These are phyloP conservation scores for Ceratonia siliqua DNA, from an alignment of 306 rosid genomes.

Conservation along the genomic window DNA sequence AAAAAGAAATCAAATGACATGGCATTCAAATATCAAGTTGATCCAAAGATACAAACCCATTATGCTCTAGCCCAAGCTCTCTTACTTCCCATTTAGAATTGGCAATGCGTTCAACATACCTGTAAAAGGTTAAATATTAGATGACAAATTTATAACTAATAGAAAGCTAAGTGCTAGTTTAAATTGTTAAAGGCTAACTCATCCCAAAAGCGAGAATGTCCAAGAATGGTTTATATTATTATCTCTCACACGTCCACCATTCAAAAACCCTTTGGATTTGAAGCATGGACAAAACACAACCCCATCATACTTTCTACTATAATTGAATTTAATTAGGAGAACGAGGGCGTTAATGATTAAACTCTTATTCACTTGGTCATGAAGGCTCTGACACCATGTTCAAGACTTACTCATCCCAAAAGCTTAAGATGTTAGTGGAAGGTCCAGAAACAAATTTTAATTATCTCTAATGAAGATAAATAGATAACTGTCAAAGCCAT, in stretches of 20 bases:
- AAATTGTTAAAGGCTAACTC: not conserved
- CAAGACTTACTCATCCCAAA: not conserved
- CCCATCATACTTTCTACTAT: not conserved
- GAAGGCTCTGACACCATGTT: not conserved
- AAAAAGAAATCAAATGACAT: conserved; percentile 9
- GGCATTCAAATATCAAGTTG: conserved; percentile 24
- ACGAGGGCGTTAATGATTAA: not conserved
- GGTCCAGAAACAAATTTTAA: not conserved
- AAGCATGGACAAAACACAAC: not conserved
- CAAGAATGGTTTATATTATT: not conserved
- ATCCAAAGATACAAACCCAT: conserved; percentile 69
- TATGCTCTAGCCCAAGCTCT: conserved; percentile 97
- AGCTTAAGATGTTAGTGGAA: not conserved
- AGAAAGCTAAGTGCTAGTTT: conserved; percentile 6
- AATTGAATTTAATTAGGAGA: not conserved
- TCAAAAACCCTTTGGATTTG: not conserved
- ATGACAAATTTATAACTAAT: not conserved
- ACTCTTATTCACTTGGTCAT: too few species aligned
- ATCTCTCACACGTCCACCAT: not conserved
- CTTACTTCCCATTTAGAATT: conserved; percentile 95
- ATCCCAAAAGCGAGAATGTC: not conserved
- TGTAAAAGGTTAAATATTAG: conserved; percentile 37
- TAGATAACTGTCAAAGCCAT: not conserved
- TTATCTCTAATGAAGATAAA: not conserved
- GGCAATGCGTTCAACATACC: conserved; percentile 90